A percentile compares a stretch with the other conserved stretches of the same genome.
Evolutionary conservation across 148 eudicot genomes (phyloP).

Genomic region (Fagopyrum homotropicum): DNA sequence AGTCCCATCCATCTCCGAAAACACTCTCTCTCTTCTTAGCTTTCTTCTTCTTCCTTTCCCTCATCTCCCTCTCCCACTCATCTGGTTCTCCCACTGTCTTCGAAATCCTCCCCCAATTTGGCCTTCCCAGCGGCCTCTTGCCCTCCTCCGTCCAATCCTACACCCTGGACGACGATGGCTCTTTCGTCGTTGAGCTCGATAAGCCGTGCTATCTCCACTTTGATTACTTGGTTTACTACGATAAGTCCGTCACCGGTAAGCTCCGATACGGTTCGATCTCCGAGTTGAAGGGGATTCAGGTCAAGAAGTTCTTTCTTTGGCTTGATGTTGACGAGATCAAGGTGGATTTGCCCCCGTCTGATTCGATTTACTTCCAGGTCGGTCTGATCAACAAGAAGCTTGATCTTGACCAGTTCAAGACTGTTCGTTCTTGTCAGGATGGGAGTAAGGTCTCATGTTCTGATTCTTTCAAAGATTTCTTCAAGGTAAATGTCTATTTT

Average conservation of each 20-base stretch:
- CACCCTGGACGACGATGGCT: conserved; percentile 25
- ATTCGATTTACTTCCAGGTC: conserved; percentile 63
- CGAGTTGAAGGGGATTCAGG: conserved; percentile 33
- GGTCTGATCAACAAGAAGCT: conserved; percentile 76
- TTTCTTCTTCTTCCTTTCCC: conserved; percentile 13
- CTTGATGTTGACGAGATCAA: conserved; percentile 34
- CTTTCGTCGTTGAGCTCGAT: conserved; percentile 24
- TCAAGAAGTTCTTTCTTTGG: conserved; percentile 31
- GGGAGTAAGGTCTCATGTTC: conserved; percentile 14
- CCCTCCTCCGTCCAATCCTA: conserved; percentile 29
- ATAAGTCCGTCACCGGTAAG: conserved; percentile 25
- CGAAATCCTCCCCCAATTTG: conserved; percentile 58
- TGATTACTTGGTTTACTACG: conserved; percentile 38
- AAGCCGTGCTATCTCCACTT: conserved; percentile 32
- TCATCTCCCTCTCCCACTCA: conserved; percentile 7
- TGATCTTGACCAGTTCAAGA: conserved; percentile 54
- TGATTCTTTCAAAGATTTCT: conserved; percentile 12
- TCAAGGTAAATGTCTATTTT: conserved; percentile 19
- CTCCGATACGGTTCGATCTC: conserved; percentile 34
- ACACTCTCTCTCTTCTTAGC: conserved; percentile 11
- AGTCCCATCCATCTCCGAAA: conserved; percentile 8
- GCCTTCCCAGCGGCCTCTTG: conserved; percentile 61
- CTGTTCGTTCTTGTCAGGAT: conserved; percentile 48
- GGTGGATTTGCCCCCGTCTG: conserved; percentile 63
- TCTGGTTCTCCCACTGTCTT: conserved; percentile 33